Conservation (phyloP, 2,329 filamentous ascomycete species). For the Sclerotinia nivalis region DNA sequence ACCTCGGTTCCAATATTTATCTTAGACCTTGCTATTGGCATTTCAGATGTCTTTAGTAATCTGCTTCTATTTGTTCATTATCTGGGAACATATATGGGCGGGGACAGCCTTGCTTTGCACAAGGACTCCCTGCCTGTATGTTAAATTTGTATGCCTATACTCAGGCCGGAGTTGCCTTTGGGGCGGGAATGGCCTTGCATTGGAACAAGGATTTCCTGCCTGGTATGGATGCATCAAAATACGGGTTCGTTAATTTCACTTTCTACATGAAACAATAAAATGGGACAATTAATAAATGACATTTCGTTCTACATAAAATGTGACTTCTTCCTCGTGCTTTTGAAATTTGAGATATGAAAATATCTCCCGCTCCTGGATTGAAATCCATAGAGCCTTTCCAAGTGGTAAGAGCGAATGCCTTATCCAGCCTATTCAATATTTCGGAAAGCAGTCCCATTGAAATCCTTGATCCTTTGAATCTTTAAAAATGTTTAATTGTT, state of each 20-base stretch:
- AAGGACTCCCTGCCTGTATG: conserved; percentile 6
- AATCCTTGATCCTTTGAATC: too few species aligned
- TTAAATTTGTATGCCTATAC: conserved; percentile 13
- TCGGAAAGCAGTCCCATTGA: too few species aligned
- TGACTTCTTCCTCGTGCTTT: neutral
- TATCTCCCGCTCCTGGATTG: neutral
- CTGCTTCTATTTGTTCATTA: neutral
- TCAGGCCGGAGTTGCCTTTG: conserved; percentile 16
- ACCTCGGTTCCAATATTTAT: neutral
- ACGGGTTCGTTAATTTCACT: neutral
- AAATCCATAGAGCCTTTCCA: neutral
- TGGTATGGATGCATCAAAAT: conserved; percentile 12
- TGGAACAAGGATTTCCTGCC: conserved; percentile 15
- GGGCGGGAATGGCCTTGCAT: conserved; percentile 12
- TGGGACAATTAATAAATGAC: neutral
- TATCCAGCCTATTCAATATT: too few species aligned
- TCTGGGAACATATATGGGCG: neutral
- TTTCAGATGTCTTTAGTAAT: neutral
- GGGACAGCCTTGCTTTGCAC: conserved; percentile 7
- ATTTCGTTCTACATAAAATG: neutral
- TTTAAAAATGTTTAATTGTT: too few species aligned
- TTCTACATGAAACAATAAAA: neutral
- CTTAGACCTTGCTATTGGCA: neutral
- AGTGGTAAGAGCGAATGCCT: too few species aligned
- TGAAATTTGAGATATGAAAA: neutral